These are phyloP conservation scores for Capsella bursapastoris DNA, from an alignment of 345 rosid genomes.

Conservation along the genomic window DNA sequence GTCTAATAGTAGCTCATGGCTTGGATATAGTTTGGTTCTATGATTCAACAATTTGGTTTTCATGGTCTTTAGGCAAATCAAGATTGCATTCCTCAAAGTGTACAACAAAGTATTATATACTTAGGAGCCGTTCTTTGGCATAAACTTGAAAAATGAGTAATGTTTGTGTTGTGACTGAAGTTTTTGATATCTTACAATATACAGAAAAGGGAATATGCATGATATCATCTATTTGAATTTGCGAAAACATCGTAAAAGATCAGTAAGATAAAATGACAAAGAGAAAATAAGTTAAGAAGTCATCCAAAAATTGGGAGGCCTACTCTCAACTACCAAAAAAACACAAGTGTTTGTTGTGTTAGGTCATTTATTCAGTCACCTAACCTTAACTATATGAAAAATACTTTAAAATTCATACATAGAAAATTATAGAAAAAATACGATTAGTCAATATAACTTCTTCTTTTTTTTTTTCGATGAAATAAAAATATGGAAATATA, in stretches of 20 bases:
- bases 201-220: constrained; percentile 30
- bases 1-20: background rate
- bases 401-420: constrained; percentile 22
- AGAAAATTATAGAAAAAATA: background rate
- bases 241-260: constrained; percentile 3
- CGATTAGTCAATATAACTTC: background rate
- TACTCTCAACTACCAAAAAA: constrained; percentile 43
- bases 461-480: background rate
- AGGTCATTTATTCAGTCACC: constrained; percentile 50
- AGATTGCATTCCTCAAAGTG: constrained; percentile 1
- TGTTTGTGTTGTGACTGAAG: constrained; percentile 8
- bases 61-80: constrained; percentile 1
- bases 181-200: background rate
- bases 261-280: constrained; percentile 31
- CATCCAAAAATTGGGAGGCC: constrained; percentile 49
- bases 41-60: background rate
- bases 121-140: constrained; percentile 1
- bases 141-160: background rate
- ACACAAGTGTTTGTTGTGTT: constrained; percentile 45
- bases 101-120: background rate
- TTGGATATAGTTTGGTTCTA: background rate
- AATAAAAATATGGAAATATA: background rate
- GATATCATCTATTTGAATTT: constrained; percentile 26
- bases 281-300: constrained; percentile 26
- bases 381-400: constrained; percentile 36